These are phyloP conservation scores for Claviceps cyperi DNA, from an alignment of 2,329 filamentous ascomycete species.

Conservation along the genomic window DNA sequence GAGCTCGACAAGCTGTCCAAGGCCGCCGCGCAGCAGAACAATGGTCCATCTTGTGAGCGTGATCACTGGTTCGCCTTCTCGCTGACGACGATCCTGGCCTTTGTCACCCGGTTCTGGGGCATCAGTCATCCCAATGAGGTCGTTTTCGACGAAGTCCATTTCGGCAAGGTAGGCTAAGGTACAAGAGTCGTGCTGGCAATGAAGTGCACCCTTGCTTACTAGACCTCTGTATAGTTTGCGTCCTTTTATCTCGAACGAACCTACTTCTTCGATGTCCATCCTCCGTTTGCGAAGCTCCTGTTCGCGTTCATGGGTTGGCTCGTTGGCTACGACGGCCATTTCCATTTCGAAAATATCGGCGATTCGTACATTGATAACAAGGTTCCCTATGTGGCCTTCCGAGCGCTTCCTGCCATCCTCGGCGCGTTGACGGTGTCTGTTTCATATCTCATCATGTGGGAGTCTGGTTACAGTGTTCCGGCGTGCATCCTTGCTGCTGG, in stretches of 20 bases:
- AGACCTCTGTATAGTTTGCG: slow-evolving; percentile 37
- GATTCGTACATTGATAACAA: slow-evolving; percentile 96
- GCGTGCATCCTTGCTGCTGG: slow-evolving; percentile 78
- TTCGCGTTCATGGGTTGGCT: slow-evolving; percentile 97
- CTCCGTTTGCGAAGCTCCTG: slow-evolving; percentile 93
- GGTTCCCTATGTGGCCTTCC: slow-evolving; percentile 92
- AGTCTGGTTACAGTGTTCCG: slow-evolving; percentile 91
- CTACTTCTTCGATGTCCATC: slow-evolving; percentile 99
- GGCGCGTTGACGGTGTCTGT: slow-evolving; percentile 89
- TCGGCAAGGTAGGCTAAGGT: slow-evolving; percentile 68
- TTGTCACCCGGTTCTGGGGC: slow-evolving; percentile 87
- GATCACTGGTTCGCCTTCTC: slow-evolving; percentile 70
- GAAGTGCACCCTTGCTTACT: neutral
- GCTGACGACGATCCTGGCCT: slow-evolving; percentile 70
- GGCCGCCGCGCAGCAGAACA: slow-evolving; percentile 16
- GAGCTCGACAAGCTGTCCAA: slow-evolving; percentile 38
- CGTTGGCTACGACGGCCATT: slow-evolving; percentile 90
- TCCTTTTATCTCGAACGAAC: slow-evolving; percentile 85
- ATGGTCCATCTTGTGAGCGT: slow-evolving; percentile 45
- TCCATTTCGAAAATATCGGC: slow-evolving; percentile 98
- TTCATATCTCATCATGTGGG: slow-evolving; percentile 97
- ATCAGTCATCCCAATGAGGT: slow-evolving; percentile 93
- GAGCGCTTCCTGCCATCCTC: slow-evolving; percentile 80
- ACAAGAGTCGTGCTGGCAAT: neutral
- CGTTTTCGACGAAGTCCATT: slow-evolving; percentile 98